Percentiles rank a stretch among this genome's conserved stretches.
phyloP scores from a whole-genome alignment of 768 basidiomycete genomes.

The Hydnomerulius pinastri region DNA sequence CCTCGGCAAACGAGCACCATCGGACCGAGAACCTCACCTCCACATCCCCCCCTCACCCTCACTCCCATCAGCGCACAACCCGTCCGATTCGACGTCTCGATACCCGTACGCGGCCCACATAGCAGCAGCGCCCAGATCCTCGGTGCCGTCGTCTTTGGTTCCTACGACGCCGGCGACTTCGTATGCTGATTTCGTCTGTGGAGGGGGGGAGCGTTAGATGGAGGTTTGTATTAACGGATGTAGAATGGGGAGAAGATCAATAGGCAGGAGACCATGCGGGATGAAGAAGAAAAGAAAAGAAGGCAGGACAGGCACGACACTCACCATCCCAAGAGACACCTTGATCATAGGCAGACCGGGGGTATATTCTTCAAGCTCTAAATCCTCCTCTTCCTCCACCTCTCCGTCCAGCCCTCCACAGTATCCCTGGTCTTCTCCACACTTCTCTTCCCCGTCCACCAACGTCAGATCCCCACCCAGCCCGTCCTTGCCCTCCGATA shows the following conservation, averaged over 20 bases:
- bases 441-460: not conserved
- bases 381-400: not conserved
- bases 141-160: conserved; percentile 42
- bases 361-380: conserved; percentile 43
- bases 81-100: conserved; percentile 36
- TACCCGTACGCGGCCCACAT: conserved; percentile 52
- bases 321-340: conserved; percentile 59
- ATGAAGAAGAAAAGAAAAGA: not conserved
- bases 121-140: conserved; percentile 48
- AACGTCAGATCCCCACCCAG: not conserved
- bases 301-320: too few relatives aligned
- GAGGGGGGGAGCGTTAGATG: too few relatives aligned
- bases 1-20: too few relatives aligned
- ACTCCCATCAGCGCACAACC: too few relatives aligned
- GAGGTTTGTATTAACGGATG: too few relatives aligned
- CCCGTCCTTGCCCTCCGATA: not conserved
- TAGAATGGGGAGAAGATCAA: not conserved
- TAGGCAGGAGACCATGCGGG: not conserved
- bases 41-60: conserved; percentile 16
- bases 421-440: not conserved
- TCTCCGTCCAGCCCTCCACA: not conserved
- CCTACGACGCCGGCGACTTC: conserved; percentile 49
- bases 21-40: too few relatives aligned
- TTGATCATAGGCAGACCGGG: conserved; percentile 58
- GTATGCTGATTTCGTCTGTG: conserved; percentile 46